phyloP scores from a whole-genome alignment of 345 rosid genomes.

The Sonneratia caseolaris region DNA sequence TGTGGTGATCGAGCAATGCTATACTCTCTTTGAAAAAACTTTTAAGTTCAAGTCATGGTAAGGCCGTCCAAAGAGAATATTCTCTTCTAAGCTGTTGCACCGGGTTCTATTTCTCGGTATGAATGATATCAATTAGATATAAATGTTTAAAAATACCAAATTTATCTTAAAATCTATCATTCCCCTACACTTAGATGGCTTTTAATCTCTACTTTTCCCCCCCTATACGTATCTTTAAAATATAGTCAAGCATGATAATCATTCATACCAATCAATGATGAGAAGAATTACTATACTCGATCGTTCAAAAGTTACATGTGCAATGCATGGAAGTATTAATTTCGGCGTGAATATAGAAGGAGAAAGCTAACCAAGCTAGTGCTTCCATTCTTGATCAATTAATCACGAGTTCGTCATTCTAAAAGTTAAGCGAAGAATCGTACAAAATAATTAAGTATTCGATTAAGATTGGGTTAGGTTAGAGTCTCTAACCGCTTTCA shows the following conservation, averaged over 20 bases:
- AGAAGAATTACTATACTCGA: neutral
- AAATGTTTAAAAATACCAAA: neutral
- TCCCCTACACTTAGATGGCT: neutral
- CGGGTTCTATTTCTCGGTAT: too few relatives aligned
- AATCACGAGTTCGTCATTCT: too few relatives aligned
- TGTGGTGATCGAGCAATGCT: neutral
- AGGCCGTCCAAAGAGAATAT: too few relatives aligned
- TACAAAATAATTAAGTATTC: too few relatives aligned
- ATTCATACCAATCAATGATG: neutral
- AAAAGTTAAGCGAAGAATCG: too few relatives aligned
- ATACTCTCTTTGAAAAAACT: neutral
- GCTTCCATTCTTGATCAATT: too few relatives aligned
- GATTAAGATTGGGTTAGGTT: too few relatives aligned
- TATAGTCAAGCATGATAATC: neutral
- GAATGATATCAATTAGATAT: too few relatives aligned
- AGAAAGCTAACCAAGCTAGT: too few relatives aligned
- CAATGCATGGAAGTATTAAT: neutral
- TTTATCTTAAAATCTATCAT: neutral
- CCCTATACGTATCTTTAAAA: neutral
- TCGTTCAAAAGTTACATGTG: neutral
- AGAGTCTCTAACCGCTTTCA: too few relatives aligned
- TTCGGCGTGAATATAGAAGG: neutral
- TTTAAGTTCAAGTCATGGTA: too few relatives aligned
- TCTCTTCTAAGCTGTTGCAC: too few relatives aligned
- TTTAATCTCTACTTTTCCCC: neutral